Base-by-base conservation (phyloP, 306 rosid species). In the Heteromeles arbutifolia region DNA sequence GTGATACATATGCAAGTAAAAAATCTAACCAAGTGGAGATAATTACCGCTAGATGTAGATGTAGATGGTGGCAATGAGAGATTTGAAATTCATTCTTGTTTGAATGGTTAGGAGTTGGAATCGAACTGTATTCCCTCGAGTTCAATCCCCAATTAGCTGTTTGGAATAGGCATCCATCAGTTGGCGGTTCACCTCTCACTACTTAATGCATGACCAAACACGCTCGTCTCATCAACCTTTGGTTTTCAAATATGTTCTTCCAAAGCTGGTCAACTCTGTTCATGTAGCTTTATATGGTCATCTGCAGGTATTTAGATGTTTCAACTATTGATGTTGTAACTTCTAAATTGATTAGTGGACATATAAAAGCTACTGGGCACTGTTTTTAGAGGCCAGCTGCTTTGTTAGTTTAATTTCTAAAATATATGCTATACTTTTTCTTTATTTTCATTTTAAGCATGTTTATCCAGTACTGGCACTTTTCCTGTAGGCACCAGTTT, bases 401-500 rank as follows among this genome's bases (percentile, higher is more conserved):
- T 74, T 64, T 45, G 18, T 61, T 59, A 26, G 8, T 43, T 78
- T 67, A 43, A 34, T n/a, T 29, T 80, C 70, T 29, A n/a, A 66
- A 50, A 65, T 73, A 21, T 73, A 13, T 45, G 31, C 10, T 34
- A 15, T 44, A 37, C 53, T 68, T 34, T 74, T 56, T 65, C 57
- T 6, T 50, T 37, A 29, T 31, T 71, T 70, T 29, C 34, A 73
- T 29, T 34, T 11, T 8, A 17, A 63, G 25, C n/a, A 14, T 70
- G 77, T 72, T 76, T 70, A 61, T n/a, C 50, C 52, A 71, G 25
- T 78, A 73, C 65, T 76, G 54, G 77, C 63, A 26, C 25, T 74
- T 62, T 76, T 45, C 62, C 74, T 70, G 17, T 76, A 95, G 99
- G 99, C 99, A 82, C 99, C 99, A 50, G 99, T 95, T 83, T 95